phyloP scores from a whole-genome alignment of 148 eudicot species.

The Arctostaphylos glauca region DNA sequence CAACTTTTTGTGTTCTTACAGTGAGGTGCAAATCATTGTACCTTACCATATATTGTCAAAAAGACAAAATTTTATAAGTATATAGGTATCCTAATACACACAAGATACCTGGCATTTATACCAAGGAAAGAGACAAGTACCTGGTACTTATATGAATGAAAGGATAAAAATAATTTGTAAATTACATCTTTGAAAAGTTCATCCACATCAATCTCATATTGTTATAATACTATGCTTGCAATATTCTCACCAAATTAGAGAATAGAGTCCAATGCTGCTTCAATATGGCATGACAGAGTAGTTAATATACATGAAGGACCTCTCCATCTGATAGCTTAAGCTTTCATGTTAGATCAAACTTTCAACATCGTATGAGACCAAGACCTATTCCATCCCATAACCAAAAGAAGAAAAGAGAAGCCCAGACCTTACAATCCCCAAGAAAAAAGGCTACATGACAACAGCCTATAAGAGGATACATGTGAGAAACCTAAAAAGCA shows the following conservation, averaged over 20 bases:
- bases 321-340: background rate
- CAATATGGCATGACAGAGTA: background rate
- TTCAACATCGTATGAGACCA: no score
- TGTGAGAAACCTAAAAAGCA: no score
- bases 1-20: background rate
- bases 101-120: background rate
- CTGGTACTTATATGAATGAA: background rate
- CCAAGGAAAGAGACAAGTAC: background rate
- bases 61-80: background rate
- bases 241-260: background rate
- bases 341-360: no score
- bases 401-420: no score
- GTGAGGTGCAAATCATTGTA: background rate
- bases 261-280: background rate
- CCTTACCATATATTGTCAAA: background rate
- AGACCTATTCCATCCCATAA: no score
- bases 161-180: background rate
- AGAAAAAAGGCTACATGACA: no score
- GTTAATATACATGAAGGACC: background rate
- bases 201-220: background rate
- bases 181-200: slow-evolving; percentile 3
- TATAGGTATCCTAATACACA: background rate
- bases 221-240: background rate
- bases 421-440: no score
- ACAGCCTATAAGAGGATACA: no score